Evolutionary conservation across 2,329 filamentous ascomycete species (phyloP).

Genomic region (Colletotrichum liaoningense): DNA sequence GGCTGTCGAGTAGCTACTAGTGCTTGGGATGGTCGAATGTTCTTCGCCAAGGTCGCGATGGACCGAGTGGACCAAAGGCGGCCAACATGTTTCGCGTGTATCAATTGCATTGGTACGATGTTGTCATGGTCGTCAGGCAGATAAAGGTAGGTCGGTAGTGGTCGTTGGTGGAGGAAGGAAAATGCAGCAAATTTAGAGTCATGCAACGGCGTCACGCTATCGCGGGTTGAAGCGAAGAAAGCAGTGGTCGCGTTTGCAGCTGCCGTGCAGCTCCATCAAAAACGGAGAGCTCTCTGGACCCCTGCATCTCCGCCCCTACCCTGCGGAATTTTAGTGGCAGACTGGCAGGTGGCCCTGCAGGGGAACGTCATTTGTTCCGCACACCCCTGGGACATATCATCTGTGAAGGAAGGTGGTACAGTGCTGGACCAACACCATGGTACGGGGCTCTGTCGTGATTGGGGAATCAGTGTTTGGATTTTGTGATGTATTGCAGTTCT

Average conservation of each 20-base stretch:
- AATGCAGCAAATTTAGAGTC: constrained; percentile 1
- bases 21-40: constrained; percentile 5
- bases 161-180: not conserved
- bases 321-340: constrained; percentile 19
- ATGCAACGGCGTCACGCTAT: constrained; percentile 13
- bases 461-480: not conserved
- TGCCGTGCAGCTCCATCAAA: constrained; percentile 31
- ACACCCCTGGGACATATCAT: constrained; percentile 23
- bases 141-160: not conserved
- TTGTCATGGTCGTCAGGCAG: constrained; percentile 37
- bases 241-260: constrained; percentile 19
- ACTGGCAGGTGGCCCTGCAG: constrained; percentile 26
- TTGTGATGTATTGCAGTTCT: not conserved
- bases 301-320: constrained; percentile 30
- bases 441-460: not conserved
- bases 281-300: constrained; percentile 26
- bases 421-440: constrained; percentile 14
- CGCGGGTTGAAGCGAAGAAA: not conserved
- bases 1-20: constrained; percentile 13
- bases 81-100: constrained; percentile 41
- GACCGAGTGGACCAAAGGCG: constrained; percentile 33
- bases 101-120: constrained; percentile 42
- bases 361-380: constrained; percentile 34
- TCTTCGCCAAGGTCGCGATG: constrained; percentile 14
- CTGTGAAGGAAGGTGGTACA: constrained; percentile 17